Evolutionary conservation across 768 basidiomycete species (phyloP), one percentile per base, ranked within the genome.

Genomic region (Royoungia palumana): DNA sequence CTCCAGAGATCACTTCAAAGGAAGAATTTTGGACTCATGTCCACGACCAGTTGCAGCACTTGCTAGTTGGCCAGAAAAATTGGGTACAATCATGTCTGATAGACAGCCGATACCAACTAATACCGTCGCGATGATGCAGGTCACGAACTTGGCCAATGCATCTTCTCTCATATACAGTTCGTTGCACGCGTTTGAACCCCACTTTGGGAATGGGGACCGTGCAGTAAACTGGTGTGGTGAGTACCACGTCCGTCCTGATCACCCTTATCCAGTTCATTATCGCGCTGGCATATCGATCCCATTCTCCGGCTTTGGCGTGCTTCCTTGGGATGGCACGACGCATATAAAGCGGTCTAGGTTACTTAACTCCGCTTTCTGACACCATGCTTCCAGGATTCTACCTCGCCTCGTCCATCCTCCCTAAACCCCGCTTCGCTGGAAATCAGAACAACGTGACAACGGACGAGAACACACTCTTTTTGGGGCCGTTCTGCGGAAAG

Each of bases 171-270:
- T 96, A 36, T 95, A 82, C 72, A 82, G 85, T 58, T 77, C 88
- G 11, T 77, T 94, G 39, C 77, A 81, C 40, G 82, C 82, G 14
- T 94, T 85, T 54, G 69, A 73, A 12, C 61, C 75, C 21, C 70
- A 79, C 59, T 93, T 89, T 57, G 90, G 89, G 24, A 59, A 60
- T 30, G 71, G 67, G 5, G 70, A 78, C 32, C 78, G 81, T 45
- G 80, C 87, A 4, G 89, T 95, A 19, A 95, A 95, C 63, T 97
- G 94, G 94, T 86, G 86, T 72, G 94, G 94, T 94, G 58, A 71
- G 89, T 69, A 24, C 7, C 30, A 19, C 21, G n/a, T 47, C 19
- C n/a, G 32, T 16, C 27, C 19, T n/a, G 30, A 37, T 38, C 30
- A 35, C 38, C 37, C 21, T 28, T 13, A 12, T 28, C 28, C 10